Evolutionary conservation across 108 stramenopile species (phyloP).

Genomic region (Discostella stelligeroides): DNA sequence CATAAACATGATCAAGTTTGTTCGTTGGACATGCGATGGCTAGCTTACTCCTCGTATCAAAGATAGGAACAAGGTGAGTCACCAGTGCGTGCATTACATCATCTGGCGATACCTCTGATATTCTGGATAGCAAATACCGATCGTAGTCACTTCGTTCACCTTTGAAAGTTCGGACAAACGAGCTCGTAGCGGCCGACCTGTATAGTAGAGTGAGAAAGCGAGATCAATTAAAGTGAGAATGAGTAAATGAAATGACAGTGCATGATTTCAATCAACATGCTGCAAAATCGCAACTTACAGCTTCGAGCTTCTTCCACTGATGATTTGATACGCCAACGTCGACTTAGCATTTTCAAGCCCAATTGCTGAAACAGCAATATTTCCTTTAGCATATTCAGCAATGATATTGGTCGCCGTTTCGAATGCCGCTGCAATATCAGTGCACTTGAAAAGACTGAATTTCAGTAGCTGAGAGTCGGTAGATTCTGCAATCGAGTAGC

Average conservation of each 20-base stretch:
- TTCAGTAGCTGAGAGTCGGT: constrained; percentile 38
- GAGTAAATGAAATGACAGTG: background rate
- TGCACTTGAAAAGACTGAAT: constrained; percentile 47
- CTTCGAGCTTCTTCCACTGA: constrained; percentile 42
- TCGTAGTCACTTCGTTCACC: constrained; percentile 49
- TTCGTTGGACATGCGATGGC: constrained; percentile 42
- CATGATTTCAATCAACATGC: too few species aligned
- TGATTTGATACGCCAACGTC: constrained; percentile 47
- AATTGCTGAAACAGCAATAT: constrained; percentile 24
- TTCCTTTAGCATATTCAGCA: constrained; percentile 36
- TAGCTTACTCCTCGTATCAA: constrained; percentile 43
- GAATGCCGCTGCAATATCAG: constrained; percentile 45
- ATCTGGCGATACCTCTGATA: constrained; percentile 28
- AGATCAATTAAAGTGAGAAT: too few species aligned
- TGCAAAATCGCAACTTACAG: too few species aligned
- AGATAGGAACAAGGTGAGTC: constrained; percentile 39
- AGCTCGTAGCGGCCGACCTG: constrained; percentile 33
- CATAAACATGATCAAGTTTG: constrained; percentile 46
- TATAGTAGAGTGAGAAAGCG: too few species aligned
- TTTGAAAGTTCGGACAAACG: constrained; percentile 42
- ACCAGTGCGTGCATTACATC: constrained; percentile 44
- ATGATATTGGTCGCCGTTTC: constrained; percentile 49
- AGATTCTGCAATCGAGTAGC: constrained; percentile 39
- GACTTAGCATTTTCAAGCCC: constrained; percentile 53
- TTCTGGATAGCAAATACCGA: constrained; percentile 23